Conservation (phyloP, 768 basidiomycete genomes). For the Mycena floridula region DNA sequence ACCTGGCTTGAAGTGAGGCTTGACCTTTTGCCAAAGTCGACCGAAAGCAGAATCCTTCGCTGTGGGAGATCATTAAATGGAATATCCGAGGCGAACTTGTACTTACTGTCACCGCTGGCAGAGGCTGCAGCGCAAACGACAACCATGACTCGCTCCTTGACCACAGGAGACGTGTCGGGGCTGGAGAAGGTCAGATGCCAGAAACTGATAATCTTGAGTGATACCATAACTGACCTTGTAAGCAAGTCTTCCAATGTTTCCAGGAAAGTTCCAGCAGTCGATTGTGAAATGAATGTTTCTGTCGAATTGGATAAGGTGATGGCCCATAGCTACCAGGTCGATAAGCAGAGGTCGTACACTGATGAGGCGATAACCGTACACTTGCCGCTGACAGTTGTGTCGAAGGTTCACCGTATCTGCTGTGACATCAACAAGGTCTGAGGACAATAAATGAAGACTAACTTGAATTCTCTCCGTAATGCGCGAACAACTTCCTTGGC, state of each 20-base stretch:
- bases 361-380: constrained; percentile 31
- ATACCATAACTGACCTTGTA: too few relatives aligned
- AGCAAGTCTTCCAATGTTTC: constrained; percentile 73
- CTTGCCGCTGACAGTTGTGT: constrained; percentile 74
- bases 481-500: constrained; percentile 85
- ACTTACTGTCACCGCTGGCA: constrained; percentile 46
- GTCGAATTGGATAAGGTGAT: constrained; percentile 83
- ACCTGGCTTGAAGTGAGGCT: constrained; percentile 75
- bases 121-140: constrained; percentile 81
- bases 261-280: constrained; percentile 71
- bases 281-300: constrained; percentile 64
- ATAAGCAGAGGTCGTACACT: neutral
- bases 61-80: neutral
- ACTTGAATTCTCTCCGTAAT: constrained; percentile 84
- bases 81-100: neutral
- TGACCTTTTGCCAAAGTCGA: constrained; percentile 75
- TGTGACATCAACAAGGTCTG: neutral
- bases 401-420: constrained; percentile 67
- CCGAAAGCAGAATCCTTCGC: constrained; percentile 52
- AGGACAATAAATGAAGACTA: constrained; percentile 6
- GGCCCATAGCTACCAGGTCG: constrained; percentile 66
- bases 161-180: constrained; percentile 67
- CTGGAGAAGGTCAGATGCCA: too few relatives aligned
- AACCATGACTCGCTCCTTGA: constrained; percentile 72
- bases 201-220: too few relatives aligned